Conservation (phyloP, 495 filamentous ascomycete genomes). For the Aspergillus sclerotiicarbonarius region DNA sequence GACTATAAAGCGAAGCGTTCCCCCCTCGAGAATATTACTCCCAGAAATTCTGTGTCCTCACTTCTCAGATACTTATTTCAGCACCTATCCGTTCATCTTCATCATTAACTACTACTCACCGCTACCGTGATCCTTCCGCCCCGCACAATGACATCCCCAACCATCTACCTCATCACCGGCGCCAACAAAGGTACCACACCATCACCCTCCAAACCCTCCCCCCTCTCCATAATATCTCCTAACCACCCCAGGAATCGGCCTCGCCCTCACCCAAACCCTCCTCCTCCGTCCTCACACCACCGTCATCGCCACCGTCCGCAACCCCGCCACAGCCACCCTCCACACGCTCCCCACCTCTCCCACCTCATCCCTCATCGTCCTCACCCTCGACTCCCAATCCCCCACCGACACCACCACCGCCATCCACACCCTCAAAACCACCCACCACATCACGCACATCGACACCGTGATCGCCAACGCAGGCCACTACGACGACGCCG, state of each 20-base stretch:
- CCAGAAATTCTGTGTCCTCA: neutral
- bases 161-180: slow-evolving; percentile 2
- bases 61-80: neutral
- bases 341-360: neutral
- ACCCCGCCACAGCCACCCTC: neutral
- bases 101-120: neutral
- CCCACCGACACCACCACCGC: neutral
- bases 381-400: neutral
- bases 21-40: neutral
- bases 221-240: neutral
- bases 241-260: slow-evolving; percentile 1
- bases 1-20: neutral
- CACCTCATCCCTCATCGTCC: neutral
- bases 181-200: neutral
- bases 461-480: slow-evolving; percentile 4
- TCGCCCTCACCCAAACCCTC: neutral
- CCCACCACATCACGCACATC: neutral
- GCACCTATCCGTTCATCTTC: neutral
- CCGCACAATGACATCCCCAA: neutral
- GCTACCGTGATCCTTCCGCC: neutral
- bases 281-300: neutral
- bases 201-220: neutral
- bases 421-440: neutral
- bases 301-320: neutral
- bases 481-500: slow-evolving; percentile 2